Conservation (phyloP, 257 asterid species). For the Solanum arcanum region DNA sequence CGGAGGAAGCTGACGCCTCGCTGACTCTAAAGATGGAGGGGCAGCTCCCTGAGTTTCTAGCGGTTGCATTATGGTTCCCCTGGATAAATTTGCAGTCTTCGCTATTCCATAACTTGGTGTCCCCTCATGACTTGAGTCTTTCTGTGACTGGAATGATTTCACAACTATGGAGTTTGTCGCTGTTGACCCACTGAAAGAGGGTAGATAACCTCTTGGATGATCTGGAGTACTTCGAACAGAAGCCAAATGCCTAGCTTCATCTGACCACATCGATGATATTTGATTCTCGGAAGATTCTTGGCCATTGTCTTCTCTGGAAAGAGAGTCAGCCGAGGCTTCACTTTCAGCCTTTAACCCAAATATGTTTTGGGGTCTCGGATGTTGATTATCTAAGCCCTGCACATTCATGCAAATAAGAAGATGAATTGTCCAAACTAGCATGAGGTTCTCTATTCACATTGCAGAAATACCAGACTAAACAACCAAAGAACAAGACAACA, state of each 20-base stretch:
- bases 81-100: slow-evolving; percentile 17
- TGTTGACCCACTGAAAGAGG: slow-evolving; percentile 20
- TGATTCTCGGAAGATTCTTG: slow-evolving; percentile 30
- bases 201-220: slow-evolving; percentile 34
- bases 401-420: not conserved
- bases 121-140: slow-evolving; percentile 26
- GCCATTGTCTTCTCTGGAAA: slow-evolving; percentile 32
- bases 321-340: slow-evolving; percentile 49
- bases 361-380: slow-evolving; percentile 21
- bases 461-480: not conserved
- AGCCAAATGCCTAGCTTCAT: slow-evolving; percentile 23
- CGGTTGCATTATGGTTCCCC: slow-evolving; percentile 23
- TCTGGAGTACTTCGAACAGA: slow-evolving; percentile 18
- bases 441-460: not conserved
- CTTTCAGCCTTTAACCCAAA: slow-evolving; percentile 32
- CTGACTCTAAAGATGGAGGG: slow-evolving; percentile 27
- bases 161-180: slow-evolving; percentile 17
- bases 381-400: slow-evolving; percentile 40
- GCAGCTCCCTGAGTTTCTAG: slow-evolving; percentile 24
- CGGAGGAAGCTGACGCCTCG: slow-evolving; percentile 30
- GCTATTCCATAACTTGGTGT: slow-evolving; percentile 22
- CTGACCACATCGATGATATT: slow-evolving; percentile 36
- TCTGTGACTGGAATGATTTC: slow-evolving; percentile 29
- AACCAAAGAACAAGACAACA: not conserved
- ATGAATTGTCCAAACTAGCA: not conserved